Evolutionary conservation across 2,329 filamentous ascomycete genomes (phyloP).

Genomic region (Talaromyces sp.): DNA sequence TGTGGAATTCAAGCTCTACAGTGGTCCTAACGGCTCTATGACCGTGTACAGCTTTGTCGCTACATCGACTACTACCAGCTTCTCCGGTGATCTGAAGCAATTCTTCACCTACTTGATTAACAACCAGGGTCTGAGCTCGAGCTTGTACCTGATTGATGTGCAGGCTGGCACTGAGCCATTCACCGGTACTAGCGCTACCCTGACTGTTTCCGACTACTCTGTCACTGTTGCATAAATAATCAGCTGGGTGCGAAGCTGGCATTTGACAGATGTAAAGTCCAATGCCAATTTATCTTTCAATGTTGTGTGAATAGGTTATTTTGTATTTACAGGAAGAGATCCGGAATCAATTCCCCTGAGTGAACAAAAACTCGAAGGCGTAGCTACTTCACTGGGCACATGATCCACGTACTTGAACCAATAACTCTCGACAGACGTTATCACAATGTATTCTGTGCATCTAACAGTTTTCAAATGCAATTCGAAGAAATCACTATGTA

Average conservation of each 20-base stretch:
- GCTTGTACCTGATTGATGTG: slow-evolving; percentile 58
- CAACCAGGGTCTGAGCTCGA: slow-evolving; percentile 35
- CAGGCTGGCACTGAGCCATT: slow-evolving; percentile 44
- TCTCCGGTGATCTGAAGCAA: slow-evolving; percentile 59
- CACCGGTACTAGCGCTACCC: slow-evolving; percentile 29
- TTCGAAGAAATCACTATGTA: no score
- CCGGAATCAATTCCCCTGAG: neutral
- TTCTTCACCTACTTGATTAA: slow-evolving; percentile 62
- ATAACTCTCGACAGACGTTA: neutral
- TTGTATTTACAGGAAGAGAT: neutral
- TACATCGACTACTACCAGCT: slow-evolving; percentile 51
- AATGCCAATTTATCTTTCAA: neutral
- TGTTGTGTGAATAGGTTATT: neutral
- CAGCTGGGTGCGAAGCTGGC: neutral
- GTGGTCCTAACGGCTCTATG: slow-evolving; percentile 61
- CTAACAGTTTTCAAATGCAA: no score
- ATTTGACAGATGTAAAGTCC: neutral
- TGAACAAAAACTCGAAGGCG: no score
- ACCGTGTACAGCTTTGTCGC: slow-evolving; percentile 65
- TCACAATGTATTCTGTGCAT: neutral
- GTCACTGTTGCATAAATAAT: slow-evolving; percentile 28
- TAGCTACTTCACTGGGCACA: no score
- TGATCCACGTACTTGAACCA: no score
- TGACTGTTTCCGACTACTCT: slow-evolving; percentile 35
- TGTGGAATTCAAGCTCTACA: slow-evolving; percentile 60